Conservation (phyloP, 257 asterid genomes). For the Gentiana straminea region DNA sequence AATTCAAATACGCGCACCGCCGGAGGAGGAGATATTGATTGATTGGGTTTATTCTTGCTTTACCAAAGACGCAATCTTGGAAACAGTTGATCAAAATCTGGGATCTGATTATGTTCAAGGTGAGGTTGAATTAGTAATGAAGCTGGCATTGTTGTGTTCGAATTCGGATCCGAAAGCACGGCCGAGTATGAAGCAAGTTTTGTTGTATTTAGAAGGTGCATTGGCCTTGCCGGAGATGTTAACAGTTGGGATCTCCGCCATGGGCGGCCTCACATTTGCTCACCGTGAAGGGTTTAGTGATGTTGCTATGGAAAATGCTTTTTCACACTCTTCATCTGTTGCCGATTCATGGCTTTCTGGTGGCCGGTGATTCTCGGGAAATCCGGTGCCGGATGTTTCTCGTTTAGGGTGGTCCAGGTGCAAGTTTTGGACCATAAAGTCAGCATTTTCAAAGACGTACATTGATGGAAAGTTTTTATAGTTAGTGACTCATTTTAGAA, state of each 20-base stretch:
- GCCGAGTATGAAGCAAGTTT: conserved; percentile 40
- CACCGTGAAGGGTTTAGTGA: conserved; percentile 27
- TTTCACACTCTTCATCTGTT: conserved; percentile 19
- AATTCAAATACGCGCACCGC: conserved; percentile 18
- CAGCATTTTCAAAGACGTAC: too few relatives aligned
- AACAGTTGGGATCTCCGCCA: conserved; percentile 16
- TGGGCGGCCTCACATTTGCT: conserved; percentile 17
- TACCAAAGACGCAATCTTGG: conserved; percentile 33
- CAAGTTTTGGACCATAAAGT: too few relatives aligned
- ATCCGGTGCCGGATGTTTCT: too few relatives aligned
- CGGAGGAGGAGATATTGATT: conserved; percentile 26
- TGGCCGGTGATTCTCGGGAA: conserved; percentile 28
- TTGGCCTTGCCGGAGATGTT: conserved; percentile 35
- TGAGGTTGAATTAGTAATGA: conserved; percentile 42
- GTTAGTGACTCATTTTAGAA: too few relatives aligned
- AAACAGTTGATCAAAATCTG: conserved; percentile 37
- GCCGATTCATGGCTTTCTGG: conserved; percentile 19
- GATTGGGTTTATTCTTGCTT: conserved; percentile 45
- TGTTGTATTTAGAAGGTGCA: conserved; percentile 33
- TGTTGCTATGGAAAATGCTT: conserved; percentile 13
- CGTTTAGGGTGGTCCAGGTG: too few relatives aligned
- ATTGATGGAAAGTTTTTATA: too few relatives aligned
- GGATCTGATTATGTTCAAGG: conserved; percentile 17
- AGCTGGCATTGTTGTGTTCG: conserved; percentile 48
- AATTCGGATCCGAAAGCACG: conserved; percentile 29